These are phyloP conservation scores for Cyclostephanos tholiformis DNA, from an alignment of 108 stramenopile species.

Conservation along the genomic window DNA sequence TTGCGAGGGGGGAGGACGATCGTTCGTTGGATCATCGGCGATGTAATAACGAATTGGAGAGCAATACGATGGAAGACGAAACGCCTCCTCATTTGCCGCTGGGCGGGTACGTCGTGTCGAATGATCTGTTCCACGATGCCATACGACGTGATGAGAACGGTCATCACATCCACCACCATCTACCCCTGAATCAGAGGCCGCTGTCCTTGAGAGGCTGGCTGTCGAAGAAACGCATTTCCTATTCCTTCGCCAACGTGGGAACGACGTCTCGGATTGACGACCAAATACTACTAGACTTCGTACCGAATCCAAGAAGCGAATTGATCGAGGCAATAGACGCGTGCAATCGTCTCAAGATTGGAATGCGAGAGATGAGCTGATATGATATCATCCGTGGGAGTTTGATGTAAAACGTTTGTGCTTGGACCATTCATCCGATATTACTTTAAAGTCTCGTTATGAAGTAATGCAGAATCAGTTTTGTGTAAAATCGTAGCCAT, in stretches of 20 bases:
- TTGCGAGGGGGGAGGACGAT: slow-evolving; percentile 70
- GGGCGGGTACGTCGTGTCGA: slow-evolving; percentile 72
- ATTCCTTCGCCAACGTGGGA: slow-evolving; percentile 80
- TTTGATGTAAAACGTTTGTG: no score
- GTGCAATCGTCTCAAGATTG: not conserved
- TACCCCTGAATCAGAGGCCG: slow-evolving; percentile 10
- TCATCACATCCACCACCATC: slow-evolving; percentile 18
- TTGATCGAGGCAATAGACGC: slow-evolving; percentile 67
- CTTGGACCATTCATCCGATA: no score
- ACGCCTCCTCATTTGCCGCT: not conserved
- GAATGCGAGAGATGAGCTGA: no score
- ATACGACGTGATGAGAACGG: slow-evolving; percentile 56
- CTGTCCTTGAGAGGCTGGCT: slow-evolving; percentile 28
- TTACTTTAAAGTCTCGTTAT: no score
- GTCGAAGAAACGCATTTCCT: slow-evolving; percentile 71
- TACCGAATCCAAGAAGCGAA: slow-evolving; percentile 80
- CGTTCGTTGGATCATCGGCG: slow-evolving; percentile 25
- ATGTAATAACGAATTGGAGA: not conserved
- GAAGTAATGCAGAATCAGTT: no score
- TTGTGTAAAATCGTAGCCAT: no score
- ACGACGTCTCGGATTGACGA: slow-evolving; percentile 59
- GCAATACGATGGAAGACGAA: slow-evolving; percentile 47
- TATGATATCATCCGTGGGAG: no score
- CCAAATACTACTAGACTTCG: slow-evolving; percentile 66
- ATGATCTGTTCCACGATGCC: slow-evolving; percentile 88